A percentile compares a stretch with the other conserved stretches of the same genome.
phyloP scores from a whole-genome alignment of 2,329 filamentous ascomycete genomes.

The Fusarium acutatum region DNA sequence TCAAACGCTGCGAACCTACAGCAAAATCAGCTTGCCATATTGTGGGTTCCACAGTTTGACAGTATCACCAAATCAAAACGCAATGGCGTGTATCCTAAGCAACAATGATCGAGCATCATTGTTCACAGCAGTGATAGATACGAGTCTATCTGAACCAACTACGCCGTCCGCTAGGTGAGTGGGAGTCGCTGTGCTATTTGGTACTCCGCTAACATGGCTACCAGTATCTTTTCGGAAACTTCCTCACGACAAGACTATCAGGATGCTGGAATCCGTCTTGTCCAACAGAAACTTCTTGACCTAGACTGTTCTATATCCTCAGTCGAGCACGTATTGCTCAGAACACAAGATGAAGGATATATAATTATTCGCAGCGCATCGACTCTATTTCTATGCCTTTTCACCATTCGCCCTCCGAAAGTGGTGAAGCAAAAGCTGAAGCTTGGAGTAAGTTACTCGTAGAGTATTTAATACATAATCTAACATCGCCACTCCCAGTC shows the following conservation, averaged over 20 bases:
- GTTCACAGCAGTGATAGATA: background rate
- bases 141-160: background rate
- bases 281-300: background rate
- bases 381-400: background rate
- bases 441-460: background rate
- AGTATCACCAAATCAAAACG: background rate
- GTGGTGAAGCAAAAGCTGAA: background rate
- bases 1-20: background rate
- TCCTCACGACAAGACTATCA: background rate
- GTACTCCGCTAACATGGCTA: rapidly evolving
- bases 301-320: background rate
- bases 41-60: background rate
- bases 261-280: background rate
- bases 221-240: background rate
- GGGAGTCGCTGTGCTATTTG: rapidly evolving
- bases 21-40: background rate
- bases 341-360: background rate
- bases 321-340: background rate
- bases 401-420: background rate
- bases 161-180: background rate
- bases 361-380: background rate
- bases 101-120: background rate
- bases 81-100: background rate
- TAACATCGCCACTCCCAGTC: background rate
- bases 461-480: rapidly evolving